phyloP scores from a whole-genome alignment of 2,329 filamentous ascomycete species.

The Calonectria naviculata region DNA sequence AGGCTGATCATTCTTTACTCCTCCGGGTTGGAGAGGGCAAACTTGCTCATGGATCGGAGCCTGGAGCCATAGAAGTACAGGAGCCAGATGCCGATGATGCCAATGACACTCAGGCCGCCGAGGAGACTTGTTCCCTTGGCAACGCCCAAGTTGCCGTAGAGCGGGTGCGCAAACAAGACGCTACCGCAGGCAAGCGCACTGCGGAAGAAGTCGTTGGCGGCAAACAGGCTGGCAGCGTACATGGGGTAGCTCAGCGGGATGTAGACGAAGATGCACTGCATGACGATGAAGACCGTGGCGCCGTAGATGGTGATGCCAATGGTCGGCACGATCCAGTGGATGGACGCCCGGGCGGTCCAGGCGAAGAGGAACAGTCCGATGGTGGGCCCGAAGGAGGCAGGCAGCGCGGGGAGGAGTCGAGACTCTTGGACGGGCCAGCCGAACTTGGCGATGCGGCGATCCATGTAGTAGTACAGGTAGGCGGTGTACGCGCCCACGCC shows the following conservation, averaged over 20 bases:
- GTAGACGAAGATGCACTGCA: conserved; percentile 72
- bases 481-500: conserved; percentile 59
- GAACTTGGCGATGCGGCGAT: conserved; percentile 59
- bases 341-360: conserved; percentile 63
- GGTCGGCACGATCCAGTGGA: conserved; percentile 67
- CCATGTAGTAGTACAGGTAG: conserved; percentile 64
- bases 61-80: conserved; percentile 68
- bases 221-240: conserved; percentile 69
- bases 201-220: conserved; percentile 70
- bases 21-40: conserved; percentile 54
- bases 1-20: conserved; percentile 24
- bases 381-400: conserved; percentile 62
- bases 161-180: conserved; percentile 69
- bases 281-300: conserved; percentile 62
- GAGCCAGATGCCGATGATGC: conserved; percentile 68
- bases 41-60: conserved; percentile 67
- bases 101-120: conserved; percentile 63
- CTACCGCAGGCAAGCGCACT: conserved; percentile 68
- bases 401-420: conserved; percentile 66
- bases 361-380: conserved; percentile 71
- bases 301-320: conserved; percentile 69
- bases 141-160: conserved; percentile 70
- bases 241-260: conserved; percentile 66
- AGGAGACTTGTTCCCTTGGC: conserved; percentile 67
- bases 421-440: conserved; percentile 64